Evolutionary conservation across 2,329 filamentous ascomycete species (phyloP).

Genomic region (Curvularia spicifera): DNA sequence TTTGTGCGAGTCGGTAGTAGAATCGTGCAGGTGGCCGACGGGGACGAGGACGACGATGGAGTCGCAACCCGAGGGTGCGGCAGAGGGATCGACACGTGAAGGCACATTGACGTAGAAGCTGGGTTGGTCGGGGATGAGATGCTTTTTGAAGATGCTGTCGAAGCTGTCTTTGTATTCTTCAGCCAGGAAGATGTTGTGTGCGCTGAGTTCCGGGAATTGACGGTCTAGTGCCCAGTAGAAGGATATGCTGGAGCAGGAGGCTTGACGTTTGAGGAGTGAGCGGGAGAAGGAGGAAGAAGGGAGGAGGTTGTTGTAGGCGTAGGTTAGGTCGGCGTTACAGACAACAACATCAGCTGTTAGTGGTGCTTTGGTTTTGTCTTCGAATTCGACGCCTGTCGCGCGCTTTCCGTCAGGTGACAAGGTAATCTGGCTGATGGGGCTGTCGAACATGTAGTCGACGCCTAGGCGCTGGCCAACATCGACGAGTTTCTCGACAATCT

Average conservation of each 20-base stretch:
- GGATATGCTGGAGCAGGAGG: conserved; percentile 75
- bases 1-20: conserved; percentile 49
- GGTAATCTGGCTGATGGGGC: conserved; percentile 63
- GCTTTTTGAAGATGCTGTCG: conserved; percentile 74
- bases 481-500: conserved; percentile 66
- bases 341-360: conserved; percentile 70
- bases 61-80: conserved; percentile 70
- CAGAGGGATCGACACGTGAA: conserved; percentile 69
- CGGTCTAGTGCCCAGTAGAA: conserved; percentile 76
- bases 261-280: conserved; percentile 57
- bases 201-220: conserved; percentile 66
- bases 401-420: conserved; percentile 59
- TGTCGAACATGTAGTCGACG: conserved; percentile 67
- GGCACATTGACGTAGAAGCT: conserved; percentile 82
- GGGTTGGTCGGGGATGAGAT: conserved; percentile 70
- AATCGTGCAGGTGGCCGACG: conserved; percentile 67
- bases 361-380: conserved; percentile 60
- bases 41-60: conserved; percentile 73
- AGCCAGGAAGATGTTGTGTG: conserved; percentile 80
- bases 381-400: conserved; percentile 66
- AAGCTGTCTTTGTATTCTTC: conserved; percentile 76
- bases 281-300: conserved; percentile 56
- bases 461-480: conserved; percentile 67
- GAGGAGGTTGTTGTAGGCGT: conserved; percentile 74
- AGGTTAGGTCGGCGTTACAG: conserved; percentile 76